Base-by-base conservation (phyloP, 805 yeast species). In the Saturnispora saitoi region DNA sequence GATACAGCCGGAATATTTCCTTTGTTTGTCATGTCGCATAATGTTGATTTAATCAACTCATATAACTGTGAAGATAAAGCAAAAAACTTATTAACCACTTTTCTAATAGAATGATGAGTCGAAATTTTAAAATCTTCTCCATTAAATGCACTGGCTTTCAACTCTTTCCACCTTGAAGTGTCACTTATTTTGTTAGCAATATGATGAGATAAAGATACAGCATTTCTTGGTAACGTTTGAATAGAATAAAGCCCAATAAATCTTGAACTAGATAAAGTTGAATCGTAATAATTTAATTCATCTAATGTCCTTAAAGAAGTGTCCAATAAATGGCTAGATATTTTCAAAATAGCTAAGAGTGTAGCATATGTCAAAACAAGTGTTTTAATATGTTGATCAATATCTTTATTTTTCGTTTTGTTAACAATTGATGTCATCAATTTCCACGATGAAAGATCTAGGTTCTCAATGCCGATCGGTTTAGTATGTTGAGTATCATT, bases 221-320 rank as follows among this genome's bases (percentile, higher is more conserved):
- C 8, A n/a, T 64, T 61, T 2, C 38, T 17, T 6, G 73, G 75
- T 7, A 66, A 51, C 0, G 64, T 65, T 56, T 74, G 81, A 8
- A 74, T 19, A 1, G 71, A 54, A 50, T 74, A 74, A 1, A 72
- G 30, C 7, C 47, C 17, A 2, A 59, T 43, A 15, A 64, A 50
- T 28, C 68, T 64, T 17, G 58, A 53, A 2, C 58, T 58, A 4
- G 72, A 68, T 11, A 66, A 54, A 0, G 70, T 58, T 1, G 60
- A 45, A 26, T 76, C 75, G 69, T 73, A 78, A 56, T 77, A 78
- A 30, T 62, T 61, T n/a, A 76, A 54, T 52, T 73, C 75, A 37
- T 69, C 70, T 20, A 63, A 51, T 12, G 76, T 53, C 8, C 76
- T 72, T 4, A 74, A 52, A 2, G 81, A 75, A 14, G 64, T 61